phyloP scores from a whole-genome alignment of 2,329 filamentous ascomycete species.

The Colletotrichum filicis region DNA sequence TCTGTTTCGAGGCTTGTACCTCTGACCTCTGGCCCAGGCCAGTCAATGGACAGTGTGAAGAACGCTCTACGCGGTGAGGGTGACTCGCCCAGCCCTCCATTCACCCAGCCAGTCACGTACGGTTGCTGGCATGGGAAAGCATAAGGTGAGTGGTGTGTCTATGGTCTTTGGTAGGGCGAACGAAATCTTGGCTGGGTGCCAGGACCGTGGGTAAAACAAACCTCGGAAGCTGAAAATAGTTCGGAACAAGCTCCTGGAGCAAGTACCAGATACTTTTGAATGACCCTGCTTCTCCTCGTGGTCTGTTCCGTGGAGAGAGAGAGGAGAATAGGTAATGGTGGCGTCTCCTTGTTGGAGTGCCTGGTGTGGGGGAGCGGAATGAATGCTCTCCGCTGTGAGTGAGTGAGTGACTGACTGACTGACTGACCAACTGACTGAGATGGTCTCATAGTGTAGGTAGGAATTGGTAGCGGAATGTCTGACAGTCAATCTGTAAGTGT shows the following conservation, averaged over 20 bases:
- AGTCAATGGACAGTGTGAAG: constrained; percentile 28
- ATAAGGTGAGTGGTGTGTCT: background rate
- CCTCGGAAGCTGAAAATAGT: constrained; percentile 30
- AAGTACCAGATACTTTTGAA: constrained; percentile 24
- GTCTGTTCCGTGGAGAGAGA: background rate
- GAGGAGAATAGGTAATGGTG: background rate
- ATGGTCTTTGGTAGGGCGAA: background rate
- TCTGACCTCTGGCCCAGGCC: constrained; percentile 31
- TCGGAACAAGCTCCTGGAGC: constrained; percentile 1
- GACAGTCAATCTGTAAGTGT: background rate
- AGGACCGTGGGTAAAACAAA: constrained; percentile 28
- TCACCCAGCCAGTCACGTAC: background rate
- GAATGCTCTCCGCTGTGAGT: constrained; percentile 8
- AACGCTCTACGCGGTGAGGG: background rate
- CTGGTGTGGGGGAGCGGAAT: constrained; percentile 2
- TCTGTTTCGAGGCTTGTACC: constrained; percentile 34
- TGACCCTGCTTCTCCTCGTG: background rate
- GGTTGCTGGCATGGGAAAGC: background rate
- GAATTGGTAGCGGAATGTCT: background rate
- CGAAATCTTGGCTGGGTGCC: constrained; percentile 1
- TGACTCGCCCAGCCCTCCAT: constrained; percentile 3
- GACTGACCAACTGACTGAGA: background rate
- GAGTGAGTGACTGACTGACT: background rate
- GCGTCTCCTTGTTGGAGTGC: background rate
- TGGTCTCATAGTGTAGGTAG: background rate